Conservation (phyloP, 139 green algal genomes). For the Chlamydomonas sphaeroides region DNA sequence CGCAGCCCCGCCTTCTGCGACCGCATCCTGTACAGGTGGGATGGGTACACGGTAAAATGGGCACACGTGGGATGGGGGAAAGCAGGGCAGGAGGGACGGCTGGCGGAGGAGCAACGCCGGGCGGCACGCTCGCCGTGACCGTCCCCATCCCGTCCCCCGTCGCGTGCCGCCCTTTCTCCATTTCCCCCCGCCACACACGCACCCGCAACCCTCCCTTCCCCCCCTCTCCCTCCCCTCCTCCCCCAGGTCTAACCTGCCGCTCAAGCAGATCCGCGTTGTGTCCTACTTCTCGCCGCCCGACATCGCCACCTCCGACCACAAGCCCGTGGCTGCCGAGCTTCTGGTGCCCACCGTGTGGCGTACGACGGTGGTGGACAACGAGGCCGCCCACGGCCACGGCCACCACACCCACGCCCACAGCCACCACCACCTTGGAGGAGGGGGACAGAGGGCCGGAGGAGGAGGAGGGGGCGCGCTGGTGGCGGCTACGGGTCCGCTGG, state of each 20-base stretch:
- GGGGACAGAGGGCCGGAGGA: too few relatives aligned
- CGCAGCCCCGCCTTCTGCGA: constrained; percentile 80
- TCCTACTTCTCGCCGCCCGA: constrained; percentile 65
- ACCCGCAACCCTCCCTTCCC: neutral
- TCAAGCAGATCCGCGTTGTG: constrained; percentile 45
- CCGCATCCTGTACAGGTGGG: constrained; percentile 68
- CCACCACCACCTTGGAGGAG: neutral
- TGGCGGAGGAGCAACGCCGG: too few relatives aligned
- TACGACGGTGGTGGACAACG: constrained; percentile 5
- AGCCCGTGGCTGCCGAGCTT: constrained; percentile 71
- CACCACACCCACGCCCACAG: neutral
- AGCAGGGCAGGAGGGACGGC: too few relatives aligned
- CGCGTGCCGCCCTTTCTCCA: too few relatives aligned
- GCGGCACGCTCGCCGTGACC: too few relatives aligned
- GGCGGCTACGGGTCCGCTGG: too few relatives aligned
- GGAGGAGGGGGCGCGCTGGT: neutral
- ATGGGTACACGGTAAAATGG: too few relatives aligned
- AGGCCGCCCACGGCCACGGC: too few relatives aligned
- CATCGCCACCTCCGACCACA: constrained; percentile 75
- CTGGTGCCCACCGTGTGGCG: constrained; percentile 47
- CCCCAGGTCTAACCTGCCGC: constrained; percentile 54
- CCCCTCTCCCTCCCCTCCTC: neutral
- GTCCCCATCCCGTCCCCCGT: too few relatives aligned
- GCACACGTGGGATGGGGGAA: too few relatives aligned
- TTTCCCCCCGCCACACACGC: too few relatives aligned